Percentiles rank a stretch among this genome's conserved stretches.
These are phyloP conservation scores for Solanum megistacrolobum DNA, from an alignment of 257 asterid genomes.

Conservation along the genomic window DNA sequence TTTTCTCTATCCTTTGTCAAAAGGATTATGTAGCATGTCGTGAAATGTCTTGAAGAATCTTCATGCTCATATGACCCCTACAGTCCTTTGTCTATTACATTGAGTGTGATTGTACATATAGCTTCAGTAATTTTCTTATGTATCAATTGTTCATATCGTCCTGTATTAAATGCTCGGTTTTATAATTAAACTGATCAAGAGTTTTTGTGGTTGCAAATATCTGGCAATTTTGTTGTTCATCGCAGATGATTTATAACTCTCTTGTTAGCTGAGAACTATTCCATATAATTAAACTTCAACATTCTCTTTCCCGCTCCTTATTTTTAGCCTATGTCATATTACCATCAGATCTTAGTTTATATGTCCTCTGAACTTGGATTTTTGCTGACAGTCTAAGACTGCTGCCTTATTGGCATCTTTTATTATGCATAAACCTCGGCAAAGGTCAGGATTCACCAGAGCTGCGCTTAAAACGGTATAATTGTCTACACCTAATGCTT, in stretches of 20 bases:
- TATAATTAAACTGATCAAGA: neutral
- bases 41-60: neutral
- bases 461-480: slow-evolving; percentile 78
- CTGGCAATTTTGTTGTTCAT: neutral
- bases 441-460: slow-evolving; percentile 63
- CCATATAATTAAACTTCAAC: neutral
- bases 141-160: neutral
- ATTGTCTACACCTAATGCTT: neutral
- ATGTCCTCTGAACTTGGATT: slow-evolving; percentile 8
- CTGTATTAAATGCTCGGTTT: neutral
- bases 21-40: neutral
- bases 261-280: neutral
- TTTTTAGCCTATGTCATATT: neutral
- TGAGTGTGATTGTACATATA: neutral
- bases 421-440: slow-evolving; percentile 61
- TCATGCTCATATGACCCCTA: neutral
- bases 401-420: slow-evolving; percentile 79
- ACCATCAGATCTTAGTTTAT: neutral
- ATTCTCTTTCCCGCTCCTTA: neutral
- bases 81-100: neutral
- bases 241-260: neutral
- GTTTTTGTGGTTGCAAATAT: neutral
- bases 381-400: slow-evolving; percentile 55
- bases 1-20: neutral
- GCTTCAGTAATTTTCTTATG: neutral